A percentile compares a stretch with the other conserved stretches of the same genome.
These are phyloP conservation scores for Aurifilum marmelostoma DNA, from an alignment of 2,329 filamentous ascomycete genomes.

Conservation along the genomic window DNA sequence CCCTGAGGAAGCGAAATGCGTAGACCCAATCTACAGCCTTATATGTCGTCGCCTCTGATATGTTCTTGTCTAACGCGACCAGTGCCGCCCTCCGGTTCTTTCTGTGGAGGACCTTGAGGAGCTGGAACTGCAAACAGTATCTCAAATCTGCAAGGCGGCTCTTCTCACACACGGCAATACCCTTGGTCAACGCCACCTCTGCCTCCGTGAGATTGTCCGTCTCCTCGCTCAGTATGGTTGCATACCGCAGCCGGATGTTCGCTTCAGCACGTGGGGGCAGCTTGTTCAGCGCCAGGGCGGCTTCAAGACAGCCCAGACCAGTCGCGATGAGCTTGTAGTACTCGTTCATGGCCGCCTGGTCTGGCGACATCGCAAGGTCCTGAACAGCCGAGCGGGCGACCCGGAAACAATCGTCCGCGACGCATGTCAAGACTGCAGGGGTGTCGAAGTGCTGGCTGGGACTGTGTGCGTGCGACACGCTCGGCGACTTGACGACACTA, in stretches of 20 bases:
- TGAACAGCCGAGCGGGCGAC: slow-evolving; percentile 63
- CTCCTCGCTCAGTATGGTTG: slow-evolving; percentile 71
- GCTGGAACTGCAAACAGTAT: slow-evolving; percentile 76
- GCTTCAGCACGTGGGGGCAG: slow-evolving; percentile 70
- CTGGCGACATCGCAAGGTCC: slow-evolving; percentile 52
- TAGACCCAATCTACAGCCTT: slow-evolving; percentile 76
- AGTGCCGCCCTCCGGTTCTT: slow-evolving; percentile 73
- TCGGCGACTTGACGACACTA: slow-evolving; percentile 36
- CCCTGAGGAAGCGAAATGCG: slow-evolving; percentile 74
- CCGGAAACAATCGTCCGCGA: slow-evolving; percentile 75
- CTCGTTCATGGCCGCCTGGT: slow-evolving; percentile 58
- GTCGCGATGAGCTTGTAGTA: slow-evolving; percentile 76
- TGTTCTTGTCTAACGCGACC: slow-evolving; percentile 70
- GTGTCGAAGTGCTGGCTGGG: slow-evolving; percentile 50
- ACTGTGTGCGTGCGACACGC: slow-evolving; percentile 31
- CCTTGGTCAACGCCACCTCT: slow-evolving; percentile 72
- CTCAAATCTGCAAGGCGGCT: slow-evolving; percentile 68
- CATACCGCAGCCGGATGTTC: slow-evolving; percentile 70
- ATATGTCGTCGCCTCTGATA: slow-evolving; percentile 68
- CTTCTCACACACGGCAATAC: slow-evolving; percentile 70
- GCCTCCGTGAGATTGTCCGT: slow-evolving; percentile 76
- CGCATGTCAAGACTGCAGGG: slow-evolving; percentile 65
- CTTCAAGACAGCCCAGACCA: slow-evolving; percentile 72
- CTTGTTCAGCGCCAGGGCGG: slow-evolving; percentile 64
- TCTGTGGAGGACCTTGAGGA: slow-evolving; percentile 71